These are phyloP conservation scores for Macadamia tetraphylla DNA, from an alignment of 164 flowering plant genomes.

Conservation along the genomic window DNA sequence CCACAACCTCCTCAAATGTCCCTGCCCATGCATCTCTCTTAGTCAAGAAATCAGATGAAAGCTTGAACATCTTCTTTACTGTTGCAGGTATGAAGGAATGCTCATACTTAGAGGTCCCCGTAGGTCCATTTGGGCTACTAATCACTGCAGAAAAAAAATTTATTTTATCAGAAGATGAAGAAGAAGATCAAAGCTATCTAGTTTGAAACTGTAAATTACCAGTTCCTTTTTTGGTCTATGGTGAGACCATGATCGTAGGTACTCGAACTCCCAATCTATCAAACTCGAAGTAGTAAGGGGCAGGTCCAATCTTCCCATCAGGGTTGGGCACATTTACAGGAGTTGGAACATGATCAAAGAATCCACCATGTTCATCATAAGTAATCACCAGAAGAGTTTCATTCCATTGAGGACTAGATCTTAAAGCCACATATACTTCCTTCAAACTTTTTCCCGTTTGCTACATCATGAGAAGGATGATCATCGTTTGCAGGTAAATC, in stretches of 20 bases:
- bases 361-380: constrained; percentile 54
- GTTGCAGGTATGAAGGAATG: constrained; percentile 95
- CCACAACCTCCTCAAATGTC: constrained; percentile 77
- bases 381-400: constrained; percentile 52
- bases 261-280: constrained; percentile 93
- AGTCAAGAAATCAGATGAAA: constrained; percentile 79
- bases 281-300: constrained; percentile 80
- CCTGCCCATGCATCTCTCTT: constrained; percentile 99
- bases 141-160: constrained; percentile 36
- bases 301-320: constrained; percentile 80
- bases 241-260: constrained; percentile 90
- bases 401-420: constrained; percentile 17
- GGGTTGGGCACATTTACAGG: constrained; percentile 79
- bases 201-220: constrained; percentile 28
- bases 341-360: constrained; percentile 76
- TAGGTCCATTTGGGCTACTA: constrained; percentile 68
- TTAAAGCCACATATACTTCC: constrained; percentile 81
- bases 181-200: too few relatives aligned
- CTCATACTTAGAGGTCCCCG: constrained; percentile 73
- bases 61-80: constrained; percentile 87
- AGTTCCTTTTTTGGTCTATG: constrained; percentile 23
- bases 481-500: constrained; percentile 78
- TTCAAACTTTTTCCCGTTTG: constrained; percentile 86
- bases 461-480: constrained; percentile 93
- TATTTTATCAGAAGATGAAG: too few relatives aligned